Percentiles rank a stretch among this genome's conserved stretches.
phyloP scores from a whole-genome alignment of 805 yeast genomes.

The Debaryomyces maramus region DNA sequence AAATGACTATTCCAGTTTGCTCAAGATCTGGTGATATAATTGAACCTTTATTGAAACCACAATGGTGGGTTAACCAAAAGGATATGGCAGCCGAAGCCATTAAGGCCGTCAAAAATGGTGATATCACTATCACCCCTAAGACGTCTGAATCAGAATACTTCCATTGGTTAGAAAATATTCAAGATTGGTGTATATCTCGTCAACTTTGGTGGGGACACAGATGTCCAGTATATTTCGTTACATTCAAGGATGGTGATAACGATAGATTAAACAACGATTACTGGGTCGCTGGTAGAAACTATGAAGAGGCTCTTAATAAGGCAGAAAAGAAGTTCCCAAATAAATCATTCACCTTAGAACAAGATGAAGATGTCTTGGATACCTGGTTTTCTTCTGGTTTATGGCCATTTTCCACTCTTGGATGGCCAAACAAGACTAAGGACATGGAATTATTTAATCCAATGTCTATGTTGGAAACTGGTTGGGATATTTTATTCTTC shows the following conservation, averaged over 20 bases:
- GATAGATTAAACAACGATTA: conserved; percentile 61
- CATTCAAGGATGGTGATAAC: conserved; percentile 71
- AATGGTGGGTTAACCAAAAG: conserved; percentile 97
- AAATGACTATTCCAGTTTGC: conserved; percentile 93
- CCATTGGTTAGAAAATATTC: conserved; percentile 93
- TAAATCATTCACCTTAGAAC: conserved; percentile 71
- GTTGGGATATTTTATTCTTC: conserved; percentile 99
- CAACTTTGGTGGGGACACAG: conserved; percentile 95
- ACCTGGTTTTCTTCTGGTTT: conserved; percentile 98
- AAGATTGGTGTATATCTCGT: conserved; percentile 99
- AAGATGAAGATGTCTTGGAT: conserved; percentile 97
- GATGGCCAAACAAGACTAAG: conserved; percentile 83
- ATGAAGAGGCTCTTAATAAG: conserved; percentile 81
- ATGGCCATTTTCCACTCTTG: conserved; percentile 96
- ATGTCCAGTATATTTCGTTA: conserved; percentile 91
- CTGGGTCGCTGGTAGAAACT: conserved; percentile 89
- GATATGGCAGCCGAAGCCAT: conserved; percentile 88
- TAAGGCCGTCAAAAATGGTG: conserved; percentile 79
- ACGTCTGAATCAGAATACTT: conserved; percentile 89
- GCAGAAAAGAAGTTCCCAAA: conserved; percentile 75
- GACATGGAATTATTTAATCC: conserved; percentile 84
- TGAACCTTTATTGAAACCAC: conserved; percentile 96
- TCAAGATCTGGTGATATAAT: conserved; percentile 96
- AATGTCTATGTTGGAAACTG: conserved; percentile 93
- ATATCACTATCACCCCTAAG: conserved; percentile 79